A percentile compares a stretch with the other conserved stretches of the same genome.
These are phyloP conservation scores for Colletotrichum spaethianum DNA, from an alignment of 2,329 filamentous ascomycete genomes.

Conservation along the genomic window DNA sequence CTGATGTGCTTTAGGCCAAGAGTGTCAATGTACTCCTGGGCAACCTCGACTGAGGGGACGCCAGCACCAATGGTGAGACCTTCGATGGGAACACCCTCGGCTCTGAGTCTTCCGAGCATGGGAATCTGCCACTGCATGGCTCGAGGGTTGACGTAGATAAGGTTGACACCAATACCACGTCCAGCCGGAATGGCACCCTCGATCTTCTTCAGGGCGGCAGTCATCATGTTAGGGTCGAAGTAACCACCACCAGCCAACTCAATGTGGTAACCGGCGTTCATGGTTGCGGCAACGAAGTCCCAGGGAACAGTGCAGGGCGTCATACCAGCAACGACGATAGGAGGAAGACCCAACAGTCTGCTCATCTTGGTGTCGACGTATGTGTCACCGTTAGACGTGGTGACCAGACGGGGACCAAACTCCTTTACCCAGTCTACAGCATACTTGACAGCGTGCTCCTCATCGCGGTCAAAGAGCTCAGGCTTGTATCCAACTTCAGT, in stretches of 20 bases:
- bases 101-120: conserved; percentile 82
- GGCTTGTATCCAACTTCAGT: conserved; percentile 97
- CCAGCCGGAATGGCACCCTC: conserved; percentile 87
- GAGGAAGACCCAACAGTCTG: conserved; percentile 85
- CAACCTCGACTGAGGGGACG: conserved; percentile 93
- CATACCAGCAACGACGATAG: conserved; percentile 94
- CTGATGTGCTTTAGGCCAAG: conserved; percentile 92
- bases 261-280: conserved; percentile 96
- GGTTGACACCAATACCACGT: conserved; percentile 88
- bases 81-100: conserved; percentile 91
- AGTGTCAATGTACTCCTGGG: conserved; percentile 94
- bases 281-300: conserved; percentile 93
- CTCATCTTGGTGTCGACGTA: conserved; percentile 99
- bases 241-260: conserved; percentile 93
- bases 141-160: conserved; percentile 91
- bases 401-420: conserved; percentile 91
- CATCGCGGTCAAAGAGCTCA: conserved; percentile 96
- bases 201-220: conserved; percentile 85
- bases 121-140: conserved; percentile 96
- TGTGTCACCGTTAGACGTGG: conserved; percentile 89
- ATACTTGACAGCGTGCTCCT: conserved; percentile 94
- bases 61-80: conserved; percentile 93
- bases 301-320: conserved; percentile 90
- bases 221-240: conserved; percentile 87
- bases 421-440: conserved; percentile 98